Evolutionary conservation across 352 stramenopile species (phyloP), one percentile per base, ranked within the genome.

Genomic region (Pythium apleroticum): DNA sequence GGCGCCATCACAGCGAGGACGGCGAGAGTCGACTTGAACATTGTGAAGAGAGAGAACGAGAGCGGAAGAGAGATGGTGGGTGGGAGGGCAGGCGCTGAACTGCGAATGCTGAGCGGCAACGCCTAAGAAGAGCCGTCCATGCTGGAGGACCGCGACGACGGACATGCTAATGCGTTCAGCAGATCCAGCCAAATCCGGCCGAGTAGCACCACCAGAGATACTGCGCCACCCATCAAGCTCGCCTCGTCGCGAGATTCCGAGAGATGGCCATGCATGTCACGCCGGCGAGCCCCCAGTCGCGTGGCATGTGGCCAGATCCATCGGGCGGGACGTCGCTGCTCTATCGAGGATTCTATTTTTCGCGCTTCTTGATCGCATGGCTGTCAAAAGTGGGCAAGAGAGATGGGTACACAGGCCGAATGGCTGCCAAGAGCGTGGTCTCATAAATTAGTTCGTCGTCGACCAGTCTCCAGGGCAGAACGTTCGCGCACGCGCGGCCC

Each of bases 321-420:
- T 50, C n/a, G 43, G 43, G n/a, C 9, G 43, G 28, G 27, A 50
- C 43, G 9, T 20, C 10, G 10, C 43, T 50, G n/a, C 20, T 50
- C 43, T 5, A 30, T 24, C 43, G 22, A 50, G n/a, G 43, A 24
- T 30, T 50, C 43, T 50, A 50, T 50, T 50, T 50, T 50, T 50
- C 43, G 20, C 43, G 15, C 19, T 46, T 15, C 1, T n/a, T 19
- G 43, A 15, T 50, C 43, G n/a, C 43, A 50, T 50, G 43, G 7
- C 43, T 50, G 6, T 50, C 43, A 50, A 50, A 50, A 33, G n/a
- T 33, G 30, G 30, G n/a, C 17, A 3, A 50, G 9, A 25, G 43
- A 17, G 10, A 50, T 28, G 19, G 39, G 24, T 22, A 15, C 43
- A 50, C 27, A 50, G 11, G 5, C 43, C 20, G 11, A 50, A 28